Evolutionary conservation across 805 yeast species (phyloP), one percentile per base, ranked within the genome.

Genomic region (Yarrowia yakushimensis): DNA sequence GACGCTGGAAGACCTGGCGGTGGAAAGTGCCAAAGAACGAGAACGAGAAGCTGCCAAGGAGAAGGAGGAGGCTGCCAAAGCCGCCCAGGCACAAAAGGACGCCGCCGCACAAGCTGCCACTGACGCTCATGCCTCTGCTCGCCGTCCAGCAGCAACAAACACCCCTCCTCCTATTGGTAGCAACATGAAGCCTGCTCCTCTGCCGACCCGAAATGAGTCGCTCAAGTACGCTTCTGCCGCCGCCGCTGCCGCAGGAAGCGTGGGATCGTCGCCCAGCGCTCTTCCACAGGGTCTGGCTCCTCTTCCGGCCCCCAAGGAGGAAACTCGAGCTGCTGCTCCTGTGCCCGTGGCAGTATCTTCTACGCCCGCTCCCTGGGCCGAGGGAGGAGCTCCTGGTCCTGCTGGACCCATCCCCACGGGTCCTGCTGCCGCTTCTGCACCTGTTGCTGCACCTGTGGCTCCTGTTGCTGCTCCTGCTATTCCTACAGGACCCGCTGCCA

Each of bases 171-270:
- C 68, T 8, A 45, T 68, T 3, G 60, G 68, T 23, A 62, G 66
- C 33, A 68, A 67, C 25, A 71, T 68, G 66, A 82, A 81, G 68
- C 86, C 87, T 0, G 85, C 86, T 1, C 74, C 82, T 3, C 75
- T 81, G 6, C 86, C 86, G 12, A 72, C 79, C 1, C 79, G 77
- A 57, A 83, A 84, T 9, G 76, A 80, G 9, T 83, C 67, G 52
- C 71, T 83, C 60, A 83, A 83, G 68, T 83, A 85, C 77, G 77
- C 86, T 0, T 75, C 83, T 1, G 83, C 84, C 8, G 82, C 82
- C 3, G 82, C 79, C 2, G 79, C 72, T 1, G 61, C 69, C 6
- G 68, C 72, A 9, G 45, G 45, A 22, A 66, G 69, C 60, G 42
- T 60, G 59, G 39, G 60, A 63, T 3, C 55, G 34, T 33, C 70